Evolutionary conservation across 805 yeast genomes (phyloP).

Genomic region (Torulaspora franciscae): DNA sequence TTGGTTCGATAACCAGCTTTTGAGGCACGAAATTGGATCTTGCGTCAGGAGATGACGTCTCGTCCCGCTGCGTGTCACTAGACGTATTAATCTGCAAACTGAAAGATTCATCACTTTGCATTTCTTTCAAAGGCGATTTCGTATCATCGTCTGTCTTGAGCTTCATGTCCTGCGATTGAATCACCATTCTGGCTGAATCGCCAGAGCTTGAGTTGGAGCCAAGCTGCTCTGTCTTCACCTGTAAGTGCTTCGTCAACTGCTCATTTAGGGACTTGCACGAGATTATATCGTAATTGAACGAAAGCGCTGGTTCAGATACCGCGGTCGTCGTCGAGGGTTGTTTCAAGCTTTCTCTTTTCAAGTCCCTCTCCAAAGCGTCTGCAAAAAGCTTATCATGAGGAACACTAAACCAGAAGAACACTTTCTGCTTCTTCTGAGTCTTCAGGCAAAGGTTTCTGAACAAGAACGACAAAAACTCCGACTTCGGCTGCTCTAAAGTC

Average conservation of each 20-base stretch:
- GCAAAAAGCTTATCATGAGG: slow-evolving; percentile 89
- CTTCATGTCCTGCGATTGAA: slow-evolving; percentile 1
- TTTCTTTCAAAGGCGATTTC: slow-evolving; percentile 3
- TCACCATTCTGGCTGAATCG: slow-evolving; percentile 1
- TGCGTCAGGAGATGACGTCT: slow-evolving; percentile 6
- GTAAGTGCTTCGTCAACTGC: slow-evolving; percentile 46
- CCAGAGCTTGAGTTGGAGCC: not conserved
- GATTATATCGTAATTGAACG: slow-evolving; percentile 61
- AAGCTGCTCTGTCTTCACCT: slow-evolving; percentile 24
- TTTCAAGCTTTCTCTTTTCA: slow-evolving; percentile 63
- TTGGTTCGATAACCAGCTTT: slow-evolving; percentile 18
- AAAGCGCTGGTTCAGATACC: slow-evolving; percentile 68
- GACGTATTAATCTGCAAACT: slow-evolving; percentile 5
- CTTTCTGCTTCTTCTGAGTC: slow-evolving; percentile 95
- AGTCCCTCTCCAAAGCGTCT: slow-evolving; percentile 89
- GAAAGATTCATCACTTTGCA: slow-evolving; percentile 3
- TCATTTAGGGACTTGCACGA: slow-evolving; percentile 42
- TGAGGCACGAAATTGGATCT: slow-evolving; percentile 18
- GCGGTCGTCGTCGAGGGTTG: slow-evolving; percentile 72
- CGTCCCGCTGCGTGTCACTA: slow-evolving; percentile 9
- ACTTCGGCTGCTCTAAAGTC: slow-evolving; percentile 78
- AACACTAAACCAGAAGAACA: slow-evolving; percentile 93
- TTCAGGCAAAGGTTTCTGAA: slow-evolving; percentile 82
- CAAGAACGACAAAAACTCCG: slow-evolving; percentile 75
- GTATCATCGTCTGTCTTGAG: not conserved